A percentile compares a stretch with the other conserved stretches of the same genome.
phyloP scores from a whole-genome alignment of 805 yeast species.

The Saturnispora mendoncae region DNA sequence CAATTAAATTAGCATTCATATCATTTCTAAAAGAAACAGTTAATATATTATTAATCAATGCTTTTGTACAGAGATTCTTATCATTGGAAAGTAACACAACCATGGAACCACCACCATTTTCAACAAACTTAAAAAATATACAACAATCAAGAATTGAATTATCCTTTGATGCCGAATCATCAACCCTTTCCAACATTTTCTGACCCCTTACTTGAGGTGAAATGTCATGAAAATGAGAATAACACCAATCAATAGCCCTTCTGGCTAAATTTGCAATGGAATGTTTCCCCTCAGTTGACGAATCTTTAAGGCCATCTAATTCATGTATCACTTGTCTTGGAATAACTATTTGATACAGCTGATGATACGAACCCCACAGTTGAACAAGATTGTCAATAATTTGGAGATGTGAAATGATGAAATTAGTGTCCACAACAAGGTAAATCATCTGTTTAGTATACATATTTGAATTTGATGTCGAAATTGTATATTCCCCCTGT shows the following conservation, averaged over 20 bases:
- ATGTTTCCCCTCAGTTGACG: too few species aligned
- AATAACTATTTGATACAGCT: conserved; percentile 41
- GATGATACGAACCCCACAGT: conserved; percentile 31
- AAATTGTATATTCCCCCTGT: not conserved
- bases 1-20: conserved; percentile 39
- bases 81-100: conserved; percentile 74
- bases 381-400: conserved; percentile 45
- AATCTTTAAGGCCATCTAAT: conserved; percentile 70
- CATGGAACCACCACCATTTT: conserved; percentile 26
- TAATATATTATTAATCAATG: conserved; percentile 53
- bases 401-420: conserved; percentile 58
- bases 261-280: conserved; percentile 38
- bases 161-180: conserved; percentile 45
- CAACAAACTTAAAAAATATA: conserved; percentile 40
- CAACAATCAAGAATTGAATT: conserved; percentile 86
- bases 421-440: conserved; percentile 77
- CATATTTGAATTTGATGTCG: not conserved
- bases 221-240: conserved; percentile 43
- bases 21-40: conserved; percentile 48
- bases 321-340: conserved; percentile 69
- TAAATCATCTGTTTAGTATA: conserved; percentile 8
- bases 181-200: conserved; percentile 43
- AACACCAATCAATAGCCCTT: conserved; percentile 74
- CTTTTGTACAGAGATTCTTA: conserved; percentile 71
- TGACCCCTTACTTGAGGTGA: conserved; percentile 57